Evolutionary conservation across 306 rosid species (phyloP).

Genomic region (Geum urbanum): DNA sequence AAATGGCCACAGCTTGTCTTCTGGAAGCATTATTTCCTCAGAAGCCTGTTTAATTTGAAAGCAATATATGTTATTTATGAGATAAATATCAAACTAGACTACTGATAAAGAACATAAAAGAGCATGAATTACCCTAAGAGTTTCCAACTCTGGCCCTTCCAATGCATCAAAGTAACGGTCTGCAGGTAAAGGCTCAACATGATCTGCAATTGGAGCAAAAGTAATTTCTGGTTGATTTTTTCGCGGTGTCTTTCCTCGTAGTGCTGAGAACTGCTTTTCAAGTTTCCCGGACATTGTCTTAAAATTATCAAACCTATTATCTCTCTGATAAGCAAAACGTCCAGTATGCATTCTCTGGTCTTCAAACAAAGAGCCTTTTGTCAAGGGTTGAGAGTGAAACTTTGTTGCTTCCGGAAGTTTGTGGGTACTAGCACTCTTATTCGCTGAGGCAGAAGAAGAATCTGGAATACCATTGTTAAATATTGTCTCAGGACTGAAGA

Average conservation of each 20-base stretch:
- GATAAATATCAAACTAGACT: neutral
- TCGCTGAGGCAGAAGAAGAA: conserved; percentile 2
- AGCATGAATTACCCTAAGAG: conserved; percentile 51
- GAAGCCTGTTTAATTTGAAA: conserved; percentile 47
- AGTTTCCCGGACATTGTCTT: conserved; percentile 78
- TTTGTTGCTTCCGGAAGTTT: conserved; percentile 34
- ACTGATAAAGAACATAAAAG: neutral
- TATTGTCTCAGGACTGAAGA: conserved; percentile 38
- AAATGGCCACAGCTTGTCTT: conserved; percentile 76
- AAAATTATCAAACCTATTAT: conserved; percentile 67
- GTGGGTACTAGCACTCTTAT: neutral
- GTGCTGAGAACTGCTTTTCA: conserved; percentile 44
- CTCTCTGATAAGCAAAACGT: conserved; percentile 27
- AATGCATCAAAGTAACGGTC: conserved; percentile 54
- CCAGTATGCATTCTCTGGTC: conserved; percentile 5
- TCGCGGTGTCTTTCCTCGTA: conserved; percentile 45
- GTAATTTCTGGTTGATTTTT: conserved; percentile 23
- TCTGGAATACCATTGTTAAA: conserved; percentile 21
- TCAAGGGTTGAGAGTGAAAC: conserved; percentile 70
- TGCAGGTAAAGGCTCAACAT: conserved; percentile 41
- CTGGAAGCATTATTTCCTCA: conserved; percentile 79
- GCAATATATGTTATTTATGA: neutral
- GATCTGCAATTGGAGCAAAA: conserved; percentile 25
- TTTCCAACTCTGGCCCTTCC: conserved; percentile 60
- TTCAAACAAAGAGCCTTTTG: conserved; percentile 24